Evolutionary conservation across 2,329 filamentous ascomycete species (phyloP), one percentile per base, ranked within the genome.

Genomic region (Chaetomiaceae sp.): DNA sequence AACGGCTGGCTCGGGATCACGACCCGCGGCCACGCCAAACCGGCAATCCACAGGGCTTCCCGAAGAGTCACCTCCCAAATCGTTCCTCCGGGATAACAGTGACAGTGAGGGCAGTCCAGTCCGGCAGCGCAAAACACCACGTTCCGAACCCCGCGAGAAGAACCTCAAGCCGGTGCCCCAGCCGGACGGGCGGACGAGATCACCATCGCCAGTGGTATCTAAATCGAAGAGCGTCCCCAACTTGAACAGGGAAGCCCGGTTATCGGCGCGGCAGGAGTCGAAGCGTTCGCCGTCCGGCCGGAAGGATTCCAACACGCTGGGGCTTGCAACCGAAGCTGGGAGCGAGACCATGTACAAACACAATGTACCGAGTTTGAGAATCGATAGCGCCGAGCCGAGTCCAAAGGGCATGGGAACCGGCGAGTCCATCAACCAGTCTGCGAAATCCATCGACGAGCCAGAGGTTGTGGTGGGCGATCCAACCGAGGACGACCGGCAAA

Each of bases 401-500:
- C 68, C 71, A 16, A 71, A 71, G 57, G 55, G 51, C 40, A 37
- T 37, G 40, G 55, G 42, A 8, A 51, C 50, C 16, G 43, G 48
- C 23, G 58, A 58, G 23, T 54, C 59, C 18, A 27, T 56, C 23
- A 56, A 49, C 23, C 57, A 59, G 42, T 59, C 61, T 4, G 58
- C 62, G 43, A 74, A 76, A 56, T 71, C 73, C 9, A 69, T 83
- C 10, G 80, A 84, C 48, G 80, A 83, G 62, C 80, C 80, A 4
- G 75, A 79, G 20, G 78, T 82, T 43, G 69, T 80, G 2, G 67
- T 82, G 29, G 80, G 80, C 29, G 77, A 82, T 21, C 80, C 80
- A 7, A 79, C 81, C 1, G 80, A 84, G 33, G 84, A 87, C 53
- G 90, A 96, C 62, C 78, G 80, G 18, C 81, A 87, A 60, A 89